phyloP scores from a whole-genome alignment of 768 basidiomycete genomes.

The Guyanaporus albipodus region DNA sequence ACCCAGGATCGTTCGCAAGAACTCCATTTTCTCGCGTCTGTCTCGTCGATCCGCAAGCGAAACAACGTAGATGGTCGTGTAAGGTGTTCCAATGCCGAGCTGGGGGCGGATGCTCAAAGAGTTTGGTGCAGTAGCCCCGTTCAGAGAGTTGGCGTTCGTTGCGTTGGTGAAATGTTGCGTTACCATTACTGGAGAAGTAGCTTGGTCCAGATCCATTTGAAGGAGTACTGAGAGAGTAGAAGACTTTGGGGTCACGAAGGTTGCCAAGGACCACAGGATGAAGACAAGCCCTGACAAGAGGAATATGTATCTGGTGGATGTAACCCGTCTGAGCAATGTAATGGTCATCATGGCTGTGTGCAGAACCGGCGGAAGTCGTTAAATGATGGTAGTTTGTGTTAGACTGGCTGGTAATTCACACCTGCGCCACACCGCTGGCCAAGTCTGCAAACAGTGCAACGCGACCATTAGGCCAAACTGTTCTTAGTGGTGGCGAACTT shows the following conservation, averaged over 20 bases:
- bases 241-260: slow-evolving; percentile 6
- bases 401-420: too few species aligned
- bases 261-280: slow-evolving; percentile 18
- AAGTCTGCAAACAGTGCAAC: too few species aligned
- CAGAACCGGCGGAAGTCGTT: too few species aligned
- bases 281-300: slow-evolving; percentile 19
- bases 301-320: slow-evolving; percentile 22
- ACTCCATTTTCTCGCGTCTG: slow-evolving; percentile 56
- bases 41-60: slow-evolving; percentile 56
- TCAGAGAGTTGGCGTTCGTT: not conserved
- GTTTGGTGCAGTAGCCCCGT: not conserved
- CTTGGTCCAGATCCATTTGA: slow-evolving; percentile 14
- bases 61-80: slow-evolving; percentile 47
- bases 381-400: too few species aligned
- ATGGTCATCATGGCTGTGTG: slow-evolving; percentile 5
- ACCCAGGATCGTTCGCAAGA: slow-evolving; percentile 41
- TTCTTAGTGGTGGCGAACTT: too few species aligned
- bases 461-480: too few species aligned
- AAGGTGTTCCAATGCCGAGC: slow-evolving; percentile 35
- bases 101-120: not conserved
- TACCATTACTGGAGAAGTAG: not conserved
- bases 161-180: not conserved
- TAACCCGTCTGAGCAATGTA: slow-evolving; percentile 5
- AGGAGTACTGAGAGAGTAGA: slow-evolving; percentile 12
- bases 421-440: too few species aligned